Evolutionary conservation across 257 asterid genomes (phyloP).

Genomic region (Craterostigma plantagineum): DNA sequence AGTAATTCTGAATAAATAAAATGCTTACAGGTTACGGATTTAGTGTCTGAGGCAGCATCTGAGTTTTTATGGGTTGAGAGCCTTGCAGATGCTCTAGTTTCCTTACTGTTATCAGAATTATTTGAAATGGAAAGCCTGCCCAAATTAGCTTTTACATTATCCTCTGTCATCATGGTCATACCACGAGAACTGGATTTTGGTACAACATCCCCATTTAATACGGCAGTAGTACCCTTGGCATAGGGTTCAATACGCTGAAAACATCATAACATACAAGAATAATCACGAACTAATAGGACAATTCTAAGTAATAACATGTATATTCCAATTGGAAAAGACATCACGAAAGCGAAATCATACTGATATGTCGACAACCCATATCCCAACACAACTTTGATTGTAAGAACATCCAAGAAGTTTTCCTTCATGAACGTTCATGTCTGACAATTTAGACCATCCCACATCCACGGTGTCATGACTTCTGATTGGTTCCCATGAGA

Average conservation of each 20-base stretch:
- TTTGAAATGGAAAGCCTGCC: constrained; percentile 70
- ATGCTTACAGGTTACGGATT: constrained; percentile 47
- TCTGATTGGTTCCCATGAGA: constrained; percentile 98
- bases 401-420: constrained; percentile 98
- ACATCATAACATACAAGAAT: constrained; percentile 13
- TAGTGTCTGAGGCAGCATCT: constrained; percentile 59
- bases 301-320: constrained; percentile 12
- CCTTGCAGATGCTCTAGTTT: constrained; percentile 46
- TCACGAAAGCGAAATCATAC: constrained; percentile 16
- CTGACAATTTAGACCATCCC: constrained; percentile 97
- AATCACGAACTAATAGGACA: constrained; percentile 10
- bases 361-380: constrained; percentile 98
- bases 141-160: constrained; percentile 34
- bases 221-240: constrained; percentile 43
- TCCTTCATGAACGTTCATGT: constrained; percentile 96
- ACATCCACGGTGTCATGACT: constrained; percentile 86
- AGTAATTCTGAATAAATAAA: constrained; percentile 5
- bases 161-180: constrained; percentile 38
- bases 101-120: constrained; percentile 59
- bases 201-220: constrained; percentile 37
- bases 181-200: constrained; percentile 47
- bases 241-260: constrained; percentile 87
- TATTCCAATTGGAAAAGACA: constrained; percentile 9
- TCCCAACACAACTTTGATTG: constrained; percentile 98
- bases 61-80: constrained; percentile 48